Base-by-base conservation (phyloP, 2,329 filamentous ascomycete genomes). In the Colletotrichum liaoningense region DNA sequence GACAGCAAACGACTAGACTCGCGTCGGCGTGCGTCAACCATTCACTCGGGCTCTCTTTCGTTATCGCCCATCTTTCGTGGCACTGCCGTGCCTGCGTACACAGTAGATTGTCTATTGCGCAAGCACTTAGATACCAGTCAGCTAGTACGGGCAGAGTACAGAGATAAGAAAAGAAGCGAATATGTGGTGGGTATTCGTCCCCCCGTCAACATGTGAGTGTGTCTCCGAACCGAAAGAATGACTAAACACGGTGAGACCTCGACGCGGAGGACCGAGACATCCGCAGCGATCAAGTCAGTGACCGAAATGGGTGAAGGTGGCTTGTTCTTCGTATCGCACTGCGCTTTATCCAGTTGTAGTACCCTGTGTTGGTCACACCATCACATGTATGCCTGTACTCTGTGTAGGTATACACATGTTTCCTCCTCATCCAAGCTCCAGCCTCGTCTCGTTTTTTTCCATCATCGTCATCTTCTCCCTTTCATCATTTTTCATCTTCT, bases 211-310 rank as follows among this genome's bases (percentile, higher is more conserved):
- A 49, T 49, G 19, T 49, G 42, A 49, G 19, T 49, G 16, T 19
- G 8, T n/a, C 16, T n/a, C 19, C 42, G 16, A 9, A 4, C 42
- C 19, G 8, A 49, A 42, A 49, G 6, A 49, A 49, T 19, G 42
- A 49, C 42, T 2, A n/a, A 42, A 16, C 35, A 46, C 42, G 19
- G 16, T 16, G 16, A 46, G 42, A 19, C 42, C 19, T 46, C 2
- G 42, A n/a, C 16, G 42, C 42, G 14, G 35, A 35, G 42, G 22
- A 59, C 55, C 64, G 38, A 67, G 64, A 59, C 55, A 49, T 59
- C 26, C 55, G 64, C 26, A 55, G 3, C 30, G 30, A 33, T 33
- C 30, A 33, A 33, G 30, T 11, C 30, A 11, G 30, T 35, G 33
- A 35, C 33, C 33, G 30, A 35, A 5, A 35, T 35, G 33, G 33